phyloP scores from a whole-genome alignment of 345 rosid genomes.

The Syzygium oleosum region DNA sequence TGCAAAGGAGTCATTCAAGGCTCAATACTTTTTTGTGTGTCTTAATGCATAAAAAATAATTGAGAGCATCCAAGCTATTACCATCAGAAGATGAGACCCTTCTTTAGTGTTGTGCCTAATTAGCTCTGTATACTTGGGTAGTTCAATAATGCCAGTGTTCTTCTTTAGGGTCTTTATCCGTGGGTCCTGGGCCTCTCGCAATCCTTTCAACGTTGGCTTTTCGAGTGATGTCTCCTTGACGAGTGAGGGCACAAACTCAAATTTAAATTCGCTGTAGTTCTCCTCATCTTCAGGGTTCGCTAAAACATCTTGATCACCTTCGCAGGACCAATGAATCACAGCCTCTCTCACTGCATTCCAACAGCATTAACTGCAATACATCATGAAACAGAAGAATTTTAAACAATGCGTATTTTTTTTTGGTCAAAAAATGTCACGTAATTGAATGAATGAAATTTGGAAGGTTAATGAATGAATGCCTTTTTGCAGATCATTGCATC shows the following conservation, averaged over 20 bases:
- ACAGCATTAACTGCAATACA: not conserved
- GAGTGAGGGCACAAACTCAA: not conserved
- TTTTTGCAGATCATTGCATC: slow-evolving; percentile 34
- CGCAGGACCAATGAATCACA: not conserved
- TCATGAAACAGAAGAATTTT: too few species aligned
- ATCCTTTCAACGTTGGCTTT: not conserved
- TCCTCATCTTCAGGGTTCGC: not conserved
- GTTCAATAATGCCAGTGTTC: not conserved
- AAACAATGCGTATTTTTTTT: too few species aligned
- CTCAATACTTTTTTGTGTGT: not conserved
- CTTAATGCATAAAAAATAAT: not conserved
- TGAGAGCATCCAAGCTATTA: not conserved
- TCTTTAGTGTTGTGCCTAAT: not conserved
- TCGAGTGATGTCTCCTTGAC: not conserved
- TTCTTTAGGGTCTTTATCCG: not conserved
- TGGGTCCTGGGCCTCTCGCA: not conserved
- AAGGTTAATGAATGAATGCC: not conserved
- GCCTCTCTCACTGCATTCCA: not conserved
- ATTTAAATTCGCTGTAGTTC: not conserved
- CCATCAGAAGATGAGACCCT: not conserved
- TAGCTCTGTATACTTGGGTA: not conserved
- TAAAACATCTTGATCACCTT: not conserved
- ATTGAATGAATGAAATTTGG: not conserved
- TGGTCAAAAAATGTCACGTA: not conserved
- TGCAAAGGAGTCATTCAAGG: not conserved